These are phyloP conservation scores for Adansonia madagascariensis DNA, from an alignment of 441 rosid genomes.

Conservation along the genomic window DNA sequence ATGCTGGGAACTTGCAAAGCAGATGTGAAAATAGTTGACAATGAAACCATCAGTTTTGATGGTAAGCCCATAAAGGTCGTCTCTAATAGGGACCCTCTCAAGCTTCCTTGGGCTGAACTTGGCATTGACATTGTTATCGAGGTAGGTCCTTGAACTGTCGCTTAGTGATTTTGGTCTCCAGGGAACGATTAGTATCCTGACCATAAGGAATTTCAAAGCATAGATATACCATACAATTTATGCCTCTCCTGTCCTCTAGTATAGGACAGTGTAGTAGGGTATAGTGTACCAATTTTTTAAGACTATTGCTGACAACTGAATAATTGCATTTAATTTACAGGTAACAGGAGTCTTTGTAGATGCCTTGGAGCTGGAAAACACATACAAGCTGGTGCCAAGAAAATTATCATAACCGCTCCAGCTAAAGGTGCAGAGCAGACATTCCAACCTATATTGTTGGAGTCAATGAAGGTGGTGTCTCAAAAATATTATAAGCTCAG, in stretches of 20 bases:
- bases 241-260: not conserved
- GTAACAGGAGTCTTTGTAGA: slow-evolving; percentile 97
- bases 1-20: slow-evolving; percentile 94
- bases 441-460: slow-evolving; percentile 97
- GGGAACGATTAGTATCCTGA: not conserved
- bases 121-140: slow-evolving; percentile 97
- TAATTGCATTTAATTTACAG: slow-evolving; percentile 37
- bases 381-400: slow-evolving; percentile 94
- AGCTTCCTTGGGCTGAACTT: slow-evolving; percentile 98
- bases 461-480: slow-evolving; percentile 82
- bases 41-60: slow-evolving; percentile 76
- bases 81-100: slow-evolving; percentile 89
- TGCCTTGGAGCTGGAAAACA: slow-evolving; percentile 93
- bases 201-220: not conserved
- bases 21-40: slow-evolving; percentile 81
- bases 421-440: slow-evolving; percentile 85
- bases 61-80: slow-evolving; percentile 86
- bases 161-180: not conserved
- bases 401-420: slow-evolving; percentile 91
- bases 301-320: not conserved
- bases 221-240: not conserved
- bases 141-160: slow-evolving; percentile 39
- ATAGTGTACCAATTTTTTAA: not conserved
- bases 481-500: slow-evolving; percentile 76
- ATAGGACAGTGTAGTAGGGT: too few relatives aligned